Conservation (phyloP, 371 early-diverging fungal species). For the Blakeslea trispora region DNA sequence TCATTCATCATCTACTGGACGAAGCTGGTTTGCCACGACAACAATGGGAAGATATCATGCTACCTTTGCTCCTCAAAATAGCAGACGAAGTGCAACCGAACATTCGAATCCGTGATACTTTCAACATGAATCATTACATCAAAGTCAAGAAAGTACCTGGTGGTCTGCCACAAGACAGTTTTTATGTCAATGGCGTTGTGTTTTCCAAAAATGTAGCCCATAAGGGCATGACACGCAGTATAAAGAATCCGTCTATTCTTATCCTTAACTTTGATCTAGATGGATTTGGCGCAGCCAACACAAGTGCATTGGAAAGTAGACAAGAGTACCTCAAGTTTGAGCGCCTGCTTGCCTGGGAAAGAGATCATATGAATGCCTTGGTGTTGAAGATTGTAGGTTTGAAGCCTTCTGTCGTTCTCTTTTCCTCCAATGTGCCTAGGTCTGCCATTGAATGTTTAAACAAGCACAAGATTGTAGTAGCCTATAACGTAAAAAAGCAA, state of each 20-base stretch:
- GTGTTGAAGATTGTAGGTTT: conserved; percentile 74
- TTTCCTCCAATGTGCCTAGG: conserved; percentile 76
- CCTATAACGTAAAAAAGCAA: conserved; percentile 78
- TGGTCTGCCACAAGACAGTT: conserved; percentile 73
- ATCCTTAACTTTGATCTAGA: conserved; percentile 87
- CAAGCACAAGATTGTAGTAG: conserved; percentile 75
- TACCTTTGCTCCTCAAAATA: conserved; percentile 65
- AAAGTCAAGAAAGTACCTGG: conserved; percentile 93
- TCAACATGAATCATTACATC: conserved; percentile 88
- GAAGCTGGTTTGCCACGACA: conserved; percentile 17
- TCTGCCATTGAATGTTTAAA: conserved; percentile 82
- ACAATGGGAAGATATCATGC: conserved; percentile 78
- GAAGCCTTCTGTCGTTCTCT: conserved; percentile 78
- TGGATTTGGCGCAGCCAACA: conserved; percentile 53
- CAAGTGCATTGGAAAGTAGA: background rate
- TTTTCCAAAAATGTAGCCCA: conserved; percentile 88
- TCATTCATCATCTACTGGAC: conserved; percentile 15
- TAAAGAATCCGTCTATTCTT: conserved; percentile 76
- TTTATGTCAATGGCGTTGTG: conserved; percentile 82
- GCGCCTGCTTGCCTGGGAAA: conserved; percentile 78
- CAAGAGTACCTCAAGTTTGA: conserved; percentile 54
- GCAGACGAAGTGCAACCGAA: conserved; percentile 70
- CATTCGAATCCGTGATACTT: conserved; percentile 72
- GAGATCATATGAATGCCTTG: conserved; percentile 75
- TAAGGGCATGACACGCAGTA: conserved; percentile 76